Conservation (phyloP, 768 basidiomycete species). For the Tylopilus intermedius region DNA sequence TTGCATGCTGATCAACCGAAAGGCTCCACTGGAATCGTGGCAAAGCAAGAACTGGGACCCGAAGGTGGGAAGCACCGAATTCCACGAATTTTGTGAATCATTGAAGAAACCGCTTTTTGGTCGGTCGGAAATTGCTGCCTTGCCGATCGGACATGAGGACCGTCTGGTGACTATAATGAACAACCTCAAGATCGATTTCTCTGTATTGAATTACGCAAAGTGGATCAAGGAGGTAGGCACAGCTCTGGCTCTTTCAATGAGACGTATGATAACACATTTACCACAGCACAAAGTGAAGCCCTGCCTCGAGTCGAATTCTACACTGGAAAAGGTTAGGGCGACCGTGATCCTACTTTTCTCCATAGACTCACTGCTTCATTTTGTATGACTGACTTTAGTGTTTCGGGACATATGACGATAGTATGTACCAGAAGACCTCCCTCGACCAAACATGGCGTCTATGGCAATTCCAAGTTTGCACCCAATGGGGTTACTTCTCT, state of each 20-base stretch:
- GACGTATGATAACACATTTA: not conserved
- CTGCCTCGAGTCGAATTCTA: slow-evolving; percentile 45
- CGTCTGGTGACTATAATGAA: slow-evolving; percentile 45
- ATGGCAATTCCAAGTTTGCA: slow-evolving; percentile 91
- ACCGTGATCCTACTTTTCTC: not conserved
- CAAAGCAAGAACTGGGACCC: slow-evolving; percentile 89
- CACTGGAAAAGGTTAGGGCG: slow-evolving; percentile 48
- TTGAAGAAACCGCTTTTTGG: slow-evolving; percentile 44
- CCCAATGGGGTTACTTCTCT: slow-evolving; percentile 92
- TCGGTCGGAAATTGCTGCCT: slow-evolving; percentile 27
- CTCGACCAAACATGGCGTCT: slow-evolving; percentile 75
- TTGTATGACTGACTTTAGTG: slow-evolving; percentile 44
- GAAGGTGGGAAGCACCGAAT: slow-evolving; percentile 51
- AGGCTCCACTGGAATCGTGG: slow-evolving; percentile 68
- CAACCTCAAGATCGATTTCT: slow-evolving; percentile 49
- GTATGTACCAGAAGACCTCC: slow-evolving; percentile 54
- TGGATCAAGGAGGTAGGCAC: slow-evolving; percentile 65
- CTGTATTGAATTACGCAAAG: slow-evolving; percentile 66
- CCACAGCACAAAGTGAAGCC: slow-evolving; percentile 50
- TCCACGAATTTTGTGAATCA: slow-evolving; percentile 64
- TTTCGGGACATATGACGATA: slow-evolving; percentile 77
- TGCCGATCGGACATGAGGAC: slow-evolving; percentile 46
- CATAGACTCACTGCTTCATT: not conserved
- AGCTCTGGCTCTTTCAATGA: not conserved
- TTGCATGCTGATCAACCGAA: not conserved